Evolutionary conservation across 805 yeast species (phyloP).

Genomic region (Yarrowia sp.): DNA sequence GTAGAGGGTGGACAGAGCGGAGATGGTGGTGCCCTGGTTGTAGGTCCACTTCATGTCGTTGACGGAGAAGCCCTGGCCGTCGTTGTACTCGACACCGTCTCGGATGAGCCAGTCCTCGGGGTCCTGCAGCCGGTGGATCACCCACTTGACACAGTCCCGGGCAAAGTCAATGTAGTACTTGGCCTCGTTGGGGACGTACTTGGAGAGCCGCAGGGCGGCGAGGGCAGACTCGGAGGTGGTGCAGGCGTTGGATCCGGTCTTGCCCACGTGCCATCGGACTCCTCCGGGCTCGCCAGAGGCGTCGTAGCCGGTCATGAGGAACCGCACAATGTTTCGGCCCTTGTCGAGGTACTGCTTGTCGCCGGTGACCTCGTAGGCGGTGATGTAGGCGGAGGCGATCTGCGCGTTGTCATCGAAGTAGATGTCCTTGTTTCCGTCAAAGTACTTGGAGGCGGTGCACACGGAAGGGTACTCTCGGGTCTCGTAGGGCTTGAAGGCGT

Average conservation of each 20-base stretch:
- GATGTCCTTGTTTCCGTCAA: slow-evolving; percentile 58
- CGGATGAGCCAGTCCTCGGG: slow-evolving; percentile 52
- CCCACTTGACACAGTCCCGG: slow-evolving; percentile 58
- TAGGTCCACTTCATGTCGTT: slow-evolving; percentile 62
- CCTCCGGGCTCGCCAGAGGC: slow-evolving; percentile 53
- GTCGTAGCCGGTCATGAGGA: slow-evolving; percentile 65
- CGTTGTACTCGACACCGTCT: slow-evolving; percentile 56
- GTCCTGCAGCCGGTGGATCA: slow-evolving; percentile 52
- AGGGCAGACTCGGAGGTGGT: slow-evolving; percentile 67
- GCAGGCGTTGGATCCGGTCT: slow-evolving; percentile 60
- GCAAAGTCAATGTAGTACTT: slow-evolving; percentile 53
- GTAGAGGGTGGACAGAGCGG: slow-evolving; percentile 53
- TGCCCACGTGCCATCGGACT: slow-evolving; percentile 62
- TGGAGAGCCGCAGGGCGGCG: slow-evolving; percentile 57
- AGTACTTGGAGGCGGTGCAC: slow-evolving; percentile 59
- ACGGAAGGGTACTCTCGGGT: slow-evolving; percentile 53
- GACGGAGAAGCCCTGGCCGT: slow-evolving; percentile 38
- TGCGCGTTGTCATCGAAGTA: slow-evolving; percentile 76
- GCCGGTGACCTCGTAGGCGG: slow-evolving; percentile 67
- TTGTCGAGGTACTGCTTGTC: slow-evolving; percentile 52
- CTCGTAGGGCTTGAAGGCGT: slow-evolving; percentile 51
- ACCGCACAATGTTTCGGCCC: slow-evolving; percentile 57
- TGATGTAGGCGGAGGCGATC: slow-evolving; percentile 60
- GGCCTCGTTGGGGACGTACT: slow-evolving; percentile 47
- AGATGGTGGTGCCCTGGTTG: slow-evolving; percentile 63